A percentile compares a stretch with the other conserved stretches of the same genome.
phyloP scores from a whole-genome alignment of 345 rosid genomes.

The Anacardium occidentale region DNA sequence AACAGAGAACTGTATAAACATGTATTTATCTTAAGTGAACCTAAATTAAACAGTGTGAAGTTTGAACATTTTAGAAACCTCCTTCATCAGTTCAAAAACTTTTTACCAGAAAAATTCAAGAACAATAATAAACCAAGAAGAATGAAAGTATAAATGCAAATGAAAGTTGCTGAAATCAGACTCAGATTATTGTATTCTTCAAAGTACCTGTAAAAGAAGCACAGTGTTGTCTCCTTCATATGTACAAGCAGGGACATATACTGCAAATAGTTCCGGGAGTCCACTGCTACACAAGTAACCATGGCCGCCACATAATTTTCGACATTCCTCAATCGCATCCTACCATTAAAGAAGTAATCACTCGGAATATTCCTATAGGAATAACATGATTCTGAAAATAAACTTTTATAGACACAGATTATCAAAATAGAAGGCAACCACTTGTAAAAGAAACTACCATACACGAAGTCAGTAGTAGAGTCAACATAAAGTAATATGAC shows the following conservation, averaged over 20 bases:
- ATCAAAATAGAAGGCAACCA: not conserved
- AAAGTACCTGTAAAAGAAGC: constrained; percentile 75
- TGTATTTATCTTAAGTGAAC: not conserved
- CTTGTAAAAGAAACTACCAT: not conserved
- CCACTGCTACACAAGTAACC: constrained; percentile 95
- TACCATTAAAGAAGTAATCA: constrained; percentile 30
- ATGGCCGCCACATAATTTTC: constrained; percentile 98
- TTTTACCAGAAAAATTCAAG: not conserved
- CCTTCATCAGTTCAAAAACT: not conserved
- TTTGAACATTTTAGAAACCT: not conserved
- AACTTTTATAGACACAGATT: not conserved
- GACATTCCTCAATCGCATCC: constrained; percentile 99
- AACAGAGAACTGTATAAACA: not conserved
- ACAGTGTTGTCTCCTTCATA: constrained; percentile 98
- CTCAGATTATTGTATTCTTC: not conserved
- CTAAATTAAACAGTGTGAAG: not conserved
- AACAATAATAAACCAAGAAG: not conserved
- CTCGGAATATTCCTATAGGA: not conserved
- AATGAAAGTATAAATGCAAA: not conserved
- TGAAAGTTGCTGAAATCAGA: not conserved
- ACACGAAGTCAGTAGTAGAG: not conserved
- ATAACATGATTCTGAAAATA: not conserved
- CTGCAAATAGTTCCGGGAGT: constrained; percentile 94
- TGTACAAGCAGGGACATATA: constrained; percentile 92
- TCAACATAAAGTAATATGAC: not conserved